These are phyloP conservation scores for Rhypophila decipiens DNA, from an alignment of 495 filamentous ascomycete genomes.

Conservation along the genomic window DNA sequence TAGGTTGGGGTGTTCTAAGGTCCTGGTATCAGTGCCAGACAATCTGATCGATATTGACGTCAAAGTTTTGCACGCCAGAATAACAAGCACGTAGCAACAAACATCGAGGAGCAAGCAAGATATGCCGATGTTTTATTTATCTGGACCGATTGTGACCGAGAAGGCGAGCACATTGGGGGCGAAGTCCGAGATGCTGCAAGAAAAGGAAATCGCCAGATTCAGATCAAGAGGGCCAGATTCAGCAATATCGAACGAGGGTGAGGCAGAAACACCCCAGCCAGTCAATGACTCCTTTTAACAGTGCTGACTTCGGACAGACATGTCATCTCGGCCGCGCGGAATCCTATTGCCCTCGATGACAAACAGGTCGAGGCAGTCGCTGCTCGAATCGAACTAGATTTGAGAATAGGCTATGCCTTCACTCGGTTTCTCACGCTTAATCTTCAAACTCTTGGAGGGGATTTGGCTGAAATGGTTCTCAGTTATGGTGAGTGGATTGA, in stretches of 20 bases:
- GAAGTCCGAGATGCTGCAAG: slow-evolving; percentile 80
- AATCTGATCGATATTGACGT: not conserved
- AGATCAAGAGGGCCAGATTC: slow-evolving; percentile 82
- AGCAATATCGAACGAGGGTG: slow-evolving; percentile 93
- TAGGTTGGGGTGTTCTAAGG: slow-evolving; percentile 34
- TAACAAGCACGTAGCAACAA: slow-evolving; percentile 71
- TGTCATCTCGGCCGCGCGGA: slow-evolving; percentile 74
- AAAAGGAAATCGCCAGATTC: slow-evolving; percentile 62
- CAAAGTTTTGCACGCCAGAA: slow-evolving; percentile 44
- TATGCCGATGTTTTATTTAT: slow-evolving; percentile 71
- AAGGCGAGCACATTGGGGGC: slow-evolving; percentile 94
- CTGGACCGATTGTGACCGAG: slow-evolving; percentile 98
- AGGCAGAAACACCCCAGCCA: slow-evolving; percentile 22
- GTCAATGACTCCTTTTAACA: slow-evolving; percentile 2
- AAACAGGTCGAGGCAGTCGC: slow-evolving; percentile 81
- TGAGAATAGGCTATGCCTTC: slow-evolving; percentile 86
- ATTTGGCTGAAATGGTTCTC: slow-evolving; percentile 56
- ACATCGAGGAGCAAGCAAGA: slow-evolving; percentile 74
- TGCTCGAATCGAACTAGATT: slow-evolving; percentile 85
- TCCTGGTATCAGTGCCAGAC: too few relatives aligned
- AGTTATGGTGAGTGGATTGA: slow-evolving; percentile 66
- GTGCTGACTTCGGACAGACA: slow-evolving; percentile 51
- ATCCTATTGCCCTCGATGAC: slow-evolving; percentile 73
- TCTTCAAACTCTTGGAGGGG: slow-evolving; percentile 59
- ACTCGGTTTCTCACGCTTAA: slow-evolving; percentile 80